Percentiles rank a stretch among this genome's conserved stretches.
phyloP scores from a whole-genome alignment of 805 yeast species.

The Deakozyma indianensis region DNA sequence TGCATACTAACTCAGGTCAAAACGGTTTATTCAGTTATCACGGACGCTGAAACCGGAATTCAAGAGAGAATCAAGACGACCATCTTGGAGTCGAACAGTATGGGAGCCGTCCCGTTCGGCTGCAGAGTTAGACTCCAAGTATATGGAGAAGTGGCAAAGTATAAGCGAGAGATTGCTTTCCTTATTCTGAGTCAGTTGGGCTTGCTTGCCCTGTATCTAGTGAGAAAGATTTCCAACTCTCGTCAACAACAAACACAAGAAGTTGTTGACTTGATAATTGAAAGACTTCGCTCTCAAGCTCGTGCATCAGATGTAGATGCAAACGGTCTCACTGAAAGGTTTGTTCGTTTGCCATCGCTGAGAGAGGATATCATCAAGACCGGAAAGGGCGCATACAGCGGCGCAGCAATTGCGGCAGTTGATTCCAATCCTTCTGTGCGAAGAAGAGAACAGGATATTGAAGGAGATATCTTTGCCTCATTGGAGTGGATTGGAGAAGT shows the following conservation, averaged over 20 bases:
- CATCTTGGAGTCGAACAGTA: background rate
- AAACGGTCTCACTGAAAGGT: constrained; percentile 8
- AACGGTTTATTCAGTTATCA: background rate
- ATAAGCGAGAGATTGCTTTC: background rate
- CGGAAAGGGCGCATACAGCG: constrained; percentile 37
- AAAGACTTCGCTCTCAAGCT: constrained; percentile 7
- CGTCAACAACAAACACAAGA: background rate
- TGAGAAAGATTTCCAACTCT: background rate
- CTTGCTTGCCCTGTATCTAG: background rate
- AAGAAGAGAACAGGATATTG: constrained; percentile 48
- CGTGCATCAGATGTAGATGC: constrained; percentile 9
- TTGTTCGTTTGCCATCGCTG: constrained; percentile 7
- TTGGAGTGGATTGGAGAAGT: constrained; percentile 71
- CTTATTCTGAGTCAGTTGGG: background rate
- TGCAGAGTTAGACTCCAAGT: background rate
- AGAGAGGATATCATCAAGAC: constrained; percentile 5
- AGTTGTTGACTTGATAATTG: constrained; percentile 5
- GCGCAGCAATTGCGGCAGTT: constrained; percentile 34
- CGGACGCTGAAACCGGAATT: background rate
- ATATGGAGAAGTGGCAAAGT: background rate
- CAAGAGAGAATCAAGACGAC: background rate
- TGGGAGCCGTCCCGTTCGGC: background rate
- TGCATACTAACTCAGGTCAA: constrained; percentile 1
- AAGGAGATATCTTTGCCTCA: constrained; percentile 76
- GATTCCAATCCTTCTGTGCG: constrained; percentile 57